Base-by-base conservation (phyloP, 805 yeast species). In the Candida xyloterini region DNA sequence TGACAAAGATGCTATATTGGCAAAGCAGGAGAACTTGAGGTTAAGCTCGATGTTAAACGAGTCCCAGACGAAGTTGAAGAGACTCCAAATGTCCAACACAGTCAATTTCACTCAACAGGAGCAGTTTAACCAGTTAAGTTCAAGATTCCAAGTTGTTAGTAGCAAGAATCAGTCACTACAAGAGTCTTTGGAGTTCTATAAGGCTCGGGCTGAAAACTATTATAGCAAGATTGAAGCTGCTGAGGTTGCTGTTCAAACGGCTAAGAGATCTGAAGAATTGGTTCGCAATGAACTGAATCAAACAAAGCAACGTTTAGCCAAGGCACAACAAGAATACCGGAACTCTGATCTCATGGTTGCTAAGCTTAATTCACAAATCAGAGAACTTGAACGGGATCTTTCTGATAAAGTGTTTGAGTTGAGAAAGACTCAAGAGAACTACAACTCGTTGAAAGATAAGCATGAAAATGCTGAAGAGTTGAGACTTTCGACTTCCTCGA, bases 221-320 rank as follows among this genome's bases (percentile, higher is more conserved):
- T 78, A 73, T 50, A 69, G 71, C 42, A 84, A 85, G 52, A 67
- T 89, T 18, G 95, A 88, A 52, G 73, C 76, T 35, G 90, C 93
- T 2, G 96, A 90, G 55, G 70, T 80, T 34, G 84, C 86, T 5
- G 76, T 84, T 2, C 68, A 73, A 37, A 72, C 78, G 31, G 78
- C 87, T 7, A 70, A 76, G 48, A 67, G 85, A 50, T 77, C 80
- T 10, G 90, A 83, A 55, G 71, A 71, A 38, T 53, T 66, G 26
- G 68, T 81, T 4, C 63, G 60, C 33, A 65, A 66, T 33, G 87
- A 86, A 44, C 61, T 78, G 37, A 55, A 60, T 14, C 85, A 82
- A 50, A 61, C 75, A 25, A 64, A 72, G 42, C 67, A 63, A 22
- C 56, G 73, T 8, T 56, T 84, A 24, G 62, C 66, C 4, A 67